These are phyloP conservation scores for Cucurbita ficifolia DNA, from an alignment of 306 rosid genomes.

Conservation along the genomic window DNA sequence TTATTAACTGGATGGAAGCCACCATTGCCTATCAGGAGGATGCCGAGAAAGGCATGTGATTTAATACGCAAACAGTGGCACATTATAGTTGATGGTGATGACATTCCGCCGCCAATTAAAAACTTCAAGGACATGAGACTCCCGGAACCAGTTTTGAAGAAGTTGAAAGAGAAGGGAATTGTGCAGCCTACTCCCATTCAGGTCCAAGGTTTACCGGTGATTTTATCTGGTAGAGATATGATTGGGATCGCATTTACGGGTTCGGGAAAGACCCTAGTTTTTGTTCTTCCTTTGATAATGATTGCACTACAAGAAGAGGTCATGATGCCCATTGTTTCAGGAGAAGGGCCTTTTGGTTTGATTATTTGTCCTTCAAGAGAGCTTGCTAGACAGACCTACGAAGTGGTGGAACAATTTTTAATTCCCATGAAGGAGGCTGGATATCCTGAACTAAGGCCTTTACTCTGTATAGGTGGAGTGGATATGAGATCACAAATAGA, in stretches of 20 bases:
- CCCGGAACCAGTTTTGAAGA: conserved; percentile 76
- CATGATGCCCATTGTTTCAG: conserved; percentile 81
- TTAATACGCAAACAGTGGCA: conserved; percentile 80
- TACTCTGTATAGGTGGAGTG: conserved; percentile 92
- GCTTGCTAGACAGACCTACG: conserved; percentile 88
- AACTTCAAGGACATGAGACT: conserved; percentile 84
- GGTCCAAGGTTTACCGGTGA: conserved; percentile 93
- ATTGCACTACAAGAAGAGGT: conserved; percentile 85
- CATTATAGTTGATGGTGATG: conserved; percentile 72
- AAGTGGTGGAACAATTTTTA: conserved; percentile 70
- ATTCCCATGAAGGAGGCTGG: conserved; percentile 74
- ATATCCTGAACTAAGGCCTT: conserved; percentile 73
- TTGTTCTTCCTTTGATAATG: conserved; percentile 91
- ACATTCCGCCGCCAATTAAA: conserved; percentile 68
- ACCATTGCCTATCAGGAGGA: conserved; percentile 58
- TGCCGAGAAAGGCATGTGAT: conserved; percentile 50
- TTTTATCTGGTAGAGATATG: conserved; percentile 80
- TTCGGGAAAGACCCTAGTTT: conserved; percentile 75
- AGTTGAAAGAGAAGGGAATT: conserved; percentile 63
- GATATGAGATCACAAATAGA: conserved; percentile 83
- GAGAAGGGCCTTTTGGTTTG: conserved; percentile 86
- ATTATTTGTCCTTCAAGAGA: conserved; percentile 84
- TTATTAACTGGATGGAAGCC: conserved; percentile 87
- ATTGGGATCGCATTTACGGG: conserved; percentile 96
- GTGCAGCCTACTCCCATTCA: conserved; percentile 95